Evolutionary conservation across 495 filamentous ascomycete species (phyloP), one percentile per base, ranked within the genome.

Genomic region (Friedmanniomyces endolithicus): DNA sequence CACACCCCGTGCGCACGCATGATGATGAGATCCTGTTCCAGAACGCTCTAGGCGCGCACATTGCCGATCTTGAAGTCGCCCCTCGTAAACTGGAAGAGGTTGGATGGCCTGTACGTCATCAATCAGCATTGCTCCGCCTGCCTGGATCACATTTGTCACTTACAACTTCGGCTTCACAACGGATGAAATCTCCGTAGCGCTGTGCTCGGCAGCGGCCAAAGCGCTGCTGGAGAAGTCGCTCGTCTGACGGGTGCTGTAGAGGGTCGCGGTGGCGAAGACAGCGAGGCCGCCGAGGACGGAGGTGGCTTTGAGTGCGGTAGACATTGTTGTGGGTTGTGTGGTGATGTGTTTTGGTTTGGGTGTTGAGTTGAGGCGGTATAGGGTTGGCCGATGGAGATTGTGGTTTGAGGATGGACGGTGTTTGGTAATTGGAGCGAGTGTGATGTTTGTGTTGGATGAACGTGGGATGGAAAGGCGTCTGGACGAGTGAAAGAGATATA

Each of bases 251-350:
- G 52, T 14, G 33, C 35, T 50, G 54, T 54, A 71, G 61, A 64
- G 7, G 11, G 55, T 41, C 25, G 46, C 52, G 22, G 23, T 20
- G 48, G 17, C 49, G 31, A 47, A 95, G 78, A 66, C 84, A 88
- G 68, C 96, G 87, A 57, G 90, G 92, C 41, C 92, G 77, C 70
- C 95, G 88, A 57, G 89, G 84, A 77, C 89, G 83, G 75, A 95
- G 96, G 78, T 87, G 88, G 67, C 82, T 84, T 68, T 78, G 76
- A 25, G 90, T 2, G 43, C 37, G 48, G 54, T 48, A 54, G 59
- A 53, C 59, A 61, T 61, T 33, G 27, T 57, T 37, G 33, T 34
- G 12, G 11, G 6, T n/a, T 49, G 45, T 17, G 53, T 29, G 12
- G 27, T 48, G 49, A 33, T 54, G 54, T 24, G 25, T 24, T 58